Percentiles rank a stretch among this genome's conserved stretches.
These are phyloP conservation scores for Ustilago xerochloae DNA, from an alignment of 1,284 basidiomycete genomes.

Conservation along the genomic window DNA sequence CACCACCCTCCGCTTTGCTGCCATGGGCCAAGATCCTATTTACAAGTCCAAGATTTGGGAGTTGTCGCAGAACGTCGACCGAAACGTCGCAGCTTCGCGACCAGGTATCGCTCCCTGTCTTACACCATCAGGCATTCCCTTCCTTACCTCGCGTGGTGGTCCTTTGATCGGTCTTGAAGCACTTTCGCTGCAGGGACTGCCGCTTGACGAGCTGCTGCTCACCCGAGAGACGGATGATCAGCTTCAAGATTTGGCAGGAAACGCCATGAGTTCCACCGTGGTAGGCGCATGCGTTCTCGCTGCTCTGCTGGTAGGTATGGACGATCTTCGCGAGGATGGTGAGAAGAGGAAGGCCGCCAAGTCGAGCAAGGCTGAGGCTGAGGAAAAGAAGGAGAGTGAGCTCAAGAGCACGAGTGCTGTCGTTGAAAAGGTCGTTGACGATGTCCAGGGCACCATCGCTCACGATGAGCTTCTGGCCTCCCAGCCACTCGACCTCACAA, in stretches of 20 bases:
- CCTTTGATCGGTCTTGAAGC: constrained; percentile 94
- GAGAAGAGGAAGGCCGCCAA: constrained; percentile 19
- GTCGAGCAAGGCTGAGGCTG: constrained; percentile 70
- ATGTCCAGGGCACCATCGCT: constrained; percentile 70
- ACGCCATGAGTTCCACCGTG: constrained; percentile 94
- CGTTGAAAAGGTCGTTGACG: constrained; percentile 69
- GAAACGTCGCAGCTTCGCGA: constrained; percentile 82
- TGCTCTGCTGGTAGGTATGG: constrained; percentile 73
- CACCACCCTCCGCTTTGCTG: constrained; percentile 82
- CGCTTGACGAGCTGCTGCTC: constrained; percentile 87
- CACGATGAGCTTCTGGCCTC: constrained; percentile 68
- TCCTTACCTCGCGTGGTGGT: constrained; percentile 94
- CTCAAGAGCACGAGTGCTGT: constrained; percentile 70
- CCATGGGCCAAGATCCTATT: constrained; percentile 72
- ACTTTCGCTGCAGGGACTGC: constrained; percentile 90
- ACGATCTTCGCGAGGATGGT: constrained; percentile 40
- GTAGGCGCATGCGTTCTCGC: constrained; percentile 89
- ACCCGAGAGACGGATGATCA: constrained; percentile 94
- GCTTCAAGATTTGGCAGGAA: constrained; percentile 91
- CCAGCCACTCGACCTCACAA: constrained; percentile 41
- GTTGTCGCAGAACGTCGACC: constrained; percentile 89
- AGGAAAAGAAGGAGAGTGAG: constrained; percentile 73
- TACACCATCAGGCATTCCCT: constrained; percentile 95
- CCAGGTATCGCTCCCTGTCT: constrained; percentile 89
- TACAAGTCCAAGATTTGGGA: constrained; percentile 76